Percentiles rank a stretch among this genome's conserved stretches.
These are phyloP conservation scores for Ammopiptanthus mongolicus DNA, from an alignment of 306 rosid genomes.

Conservation along the genomic window DNA sequence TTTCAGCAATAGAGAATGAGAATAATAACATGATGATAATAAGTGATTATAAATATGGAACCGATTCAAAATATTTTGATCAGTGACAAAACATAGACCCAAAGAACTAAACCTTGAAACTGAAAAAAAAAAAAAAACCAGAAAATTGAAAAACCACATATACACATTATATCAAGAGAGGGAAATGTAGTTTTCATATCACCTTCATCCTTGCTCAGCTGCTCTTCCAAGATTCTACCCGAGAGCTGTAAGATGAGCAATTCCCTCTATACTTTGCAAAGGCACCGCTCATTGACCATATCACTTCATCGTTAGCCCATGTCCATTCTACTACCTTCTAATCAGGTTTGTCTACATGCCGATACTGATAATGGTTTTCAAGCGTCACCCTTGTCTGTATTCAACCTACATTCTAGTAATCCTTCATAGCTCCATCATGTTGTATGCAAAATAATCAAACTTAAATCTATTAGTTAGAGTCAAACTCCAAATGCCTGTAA, in stretches of 20 bases:
- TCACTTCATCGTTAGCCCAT: slow-evolving; percentile 65
- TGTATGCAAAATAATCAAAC: not conserved
- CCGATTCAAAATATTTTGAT: too few species aligned
- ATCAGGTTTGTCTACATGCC: slow-evolving; percentile 69
- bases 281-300: slow-evolving; percentile 78
- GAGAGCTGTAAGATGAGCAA: slow-evolving; percentile 46
- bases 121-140: too few species aligned
- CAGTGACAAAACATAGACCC: too few species aligned
- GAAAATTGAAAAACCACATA: too few species aligned
- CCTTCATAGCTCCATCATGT: not conserved
- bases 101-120: too few species aligned
- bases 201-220: too few species aligned
- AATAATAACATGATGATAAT: too few species aligned
- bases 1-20: too few species aligned
- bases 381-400: slow-evolving; percentile 66
- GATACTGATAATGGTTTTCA: slow-evolving; percentile 52
- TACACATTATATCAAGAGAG: too few species aligned
- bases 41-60: too few species aligned
- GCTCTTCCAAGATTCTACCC: too few species aligned
- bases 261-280: slow-evolving; percentile 58
- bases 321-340: slow-evolving; percentile 75
- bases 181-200: too few species aligned
- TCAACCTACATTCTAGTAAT: not conserved
- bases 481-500: not conserved
- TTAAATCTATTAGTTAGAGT: not conserved